Percentiles rank a stretch among this genome's conserved stretches.
These are phyloP conservation scores for Leccinellum albellum DNA, from an alignment of 768 basidiomycete genomes.

Conservation along the genomic window DNA sequence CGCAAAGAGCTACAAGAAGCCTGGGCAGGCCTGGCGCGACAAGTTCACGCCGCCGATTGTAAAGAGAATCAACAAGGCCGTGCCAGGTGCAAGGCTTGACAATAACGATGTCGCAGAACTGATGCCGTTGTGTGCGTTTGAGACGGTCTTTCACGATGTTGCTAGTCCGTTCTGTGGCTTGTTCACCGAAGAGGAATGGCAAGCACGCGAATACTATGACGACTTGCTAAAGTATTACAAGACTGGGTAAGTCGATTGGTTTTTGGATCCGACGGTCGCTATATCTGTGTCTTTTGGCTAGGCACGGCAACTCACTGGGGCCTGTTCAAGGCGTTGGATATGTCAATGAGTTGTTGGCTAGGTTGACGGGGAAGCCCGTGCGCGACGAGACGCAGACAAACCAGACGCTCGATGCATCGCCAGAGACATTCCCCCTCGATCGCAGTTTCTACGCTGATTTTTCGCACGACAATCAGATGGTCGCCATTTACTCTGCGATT, in stretches of 20 bases:
- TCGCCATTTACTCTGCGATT: slow-evolving; percentile 66
- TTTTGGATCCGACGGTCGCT: background rate
- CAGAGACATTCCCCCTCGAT: slow-evolving; percentile 69
- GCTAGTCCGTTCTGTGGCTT: slow-evolving; percentile 68
- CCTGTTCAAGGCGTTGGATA: slow-evolving; percentile 83
- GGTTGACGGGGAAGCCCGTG: slow-evolving; percentile 64
- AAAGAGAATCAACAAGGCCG: slow-evolving; percentile 52
- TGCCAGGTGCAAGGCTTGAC: slow-evolving; percentile 60
- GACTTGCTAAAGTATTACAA: slow-evolving; percentile 79
- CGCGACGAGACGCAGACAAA: slow-evolving; percentile 75
- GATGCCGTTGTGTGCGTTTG: slow-evolving; percentile 77
- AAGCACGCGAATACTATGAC: slow-evolving; percentile 60
- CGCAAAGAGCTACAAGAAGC: slow-evolving; percentile 40
- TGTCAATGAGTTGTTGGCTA: slow-evolving; percentile 83
- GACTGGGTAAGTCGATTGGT: slow-evolving; percentile 50
- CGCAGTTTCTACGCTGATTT: slow-evolving; percentile 75
- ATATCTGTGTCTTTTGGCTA: slow-evolving; percentile 22
- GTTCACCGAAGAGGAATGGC: slow-evolving; percentile 64
- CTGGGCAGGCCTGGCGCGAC: slow-evolving; percentile 52
- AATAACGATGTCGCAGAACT: slow-evolving; percentile 53
- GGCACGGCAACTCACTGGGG: slow-evolving; percentile 67
- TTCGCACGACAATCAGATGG: slow-evolving; percentile 83
- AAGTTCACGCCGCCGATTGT: slow-evolving; percentile 55
- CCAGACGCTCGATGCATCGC: slow-evolving; percentile 61
- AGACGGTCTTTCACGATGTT: slow-evolving; percentile 52